phyloP scores from a whole-genome alignment of 257 asterid species.

The Nicotiana noctiflora region DNA sequence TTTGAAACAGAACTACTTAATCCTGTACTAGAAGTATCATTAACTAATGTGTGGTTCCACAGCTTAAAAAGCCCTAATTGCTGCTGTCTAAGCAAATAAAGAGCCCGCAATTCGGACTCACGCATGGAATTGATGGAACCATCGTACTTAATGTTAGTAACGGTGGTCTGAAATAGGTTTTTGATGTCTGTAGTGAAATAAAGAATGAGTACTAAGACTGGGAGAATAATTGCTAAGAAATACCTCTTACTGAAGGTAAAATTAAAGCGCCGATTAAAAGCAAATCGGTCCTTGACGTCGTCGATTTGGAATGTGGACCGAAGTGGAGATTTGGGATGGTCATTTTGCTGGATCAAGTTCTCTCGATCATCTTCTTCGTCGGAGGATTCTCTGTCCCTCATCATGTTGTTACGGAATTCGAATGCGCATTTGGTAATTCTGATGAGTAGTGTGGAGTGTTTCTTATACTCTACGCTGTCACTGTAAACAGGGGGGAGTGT shows the following conservation, averaged over 20 bases:
- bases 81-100: constrained; percentile 72
- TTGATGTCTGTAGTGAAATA: constrained; percentile 65
- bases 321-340: constrained; percentile 27
- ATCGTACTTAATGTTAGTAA: constrained; percentile 29
- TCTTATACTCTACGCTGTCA: not conserved
- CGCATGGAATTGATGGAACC: constrained; percentile 56
- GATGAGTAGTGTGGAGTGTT: not conserved
- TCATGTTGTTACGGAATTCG: not conserved
- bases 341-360: constrained; percentile 58
- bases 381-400: constrained; percentile 49
- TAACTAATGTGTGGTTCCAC: constrained; percentile 44
- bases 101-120: constrained; percentile 70
- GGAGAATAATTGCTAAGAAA: constrained; percentile 53
- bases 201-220: constrained; percentile 50
- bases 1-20: not conserved
- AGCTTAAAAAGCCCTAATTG: constrained; percentile 61
- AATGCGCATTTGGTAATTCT: constrained; percentile 2
- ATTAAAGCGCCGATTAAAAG: constrained; percentile 25
- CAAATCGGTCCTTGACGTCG: constrained; percentile 2
- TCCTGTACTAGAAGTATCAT: not conserved
- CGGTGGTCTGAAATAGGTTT: constrained; percentile 44
- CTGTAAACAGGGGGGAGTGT: not conserved
- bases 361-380: constrained; percentile 88
- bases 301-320: constrained; percentile 29
- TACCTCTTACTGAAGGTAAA: constrained; percentile 57